phyloP scores from a whole-genome alignment of 345 rosid genomes.

The Turnera subulata region DNA sequence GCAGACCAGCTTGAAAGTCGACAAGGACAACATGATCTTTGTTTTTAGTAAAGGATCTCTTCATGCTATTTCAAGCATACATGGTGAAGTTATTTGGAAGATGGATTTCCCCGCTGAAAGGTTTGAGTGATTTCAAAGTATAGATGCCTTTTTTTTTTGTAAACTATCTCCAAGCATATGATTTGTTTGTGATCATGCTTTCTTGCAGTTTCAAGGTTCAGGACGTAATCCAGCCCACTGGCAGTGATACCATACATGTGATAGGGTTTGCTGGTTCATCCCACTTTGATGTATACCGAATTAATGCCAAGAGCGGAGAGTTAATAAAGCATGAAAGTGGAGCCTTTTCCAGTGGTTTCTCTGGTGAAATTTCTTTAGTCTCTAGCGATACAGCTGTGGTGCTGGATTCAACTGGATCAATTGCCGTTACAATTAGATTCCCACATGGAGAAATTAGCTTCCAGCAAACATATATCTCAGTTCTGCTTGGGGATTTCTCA shows the following conservation, averaged over 20 bases:
- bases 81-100: conserved; percentile 89
- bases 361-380: conserved; percentile 54
- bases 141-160: conserved; percentile 1
- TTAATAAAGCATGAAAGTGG: conserved; percentile 54
- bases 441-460: conserved; percentile 50
- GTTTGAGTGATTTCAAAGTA: conserved; percentile 33
- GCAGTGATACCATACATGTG: conserved; percentile 43
- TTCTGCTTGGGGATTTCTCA: conserved; percentile 44
- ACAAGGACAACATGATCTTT: conserved; percentile 56
- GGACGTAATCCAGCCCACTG: conserved; percentile 57
- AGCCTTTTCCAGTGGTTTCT: conserved; percentile 64
- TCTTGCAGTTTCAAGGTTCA: conserved; percentile 78
- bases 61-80: conserved; percentile 78
- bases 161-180: conserved; percentile 6
- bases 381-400: conserved; percentile 62
- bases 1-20: conserved; percentile 65
- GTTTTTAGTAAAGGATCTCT: conserved; percentile 70
- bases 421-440: conserved; percentile 51
- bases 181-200: conserved; percentile 15
- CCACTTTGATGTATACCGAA: conserved; percentile 55
- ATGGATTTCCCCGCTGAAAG: conserved; percentile 74
- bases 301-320: conserved; percentile 69
- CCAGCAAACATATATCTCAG: conserved; percentile 48
- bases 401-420: conserved; percentile 60
- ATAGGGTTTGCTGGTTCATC: conserved; percentile 68